Evolutionary conservation across 2,329 filamentous ascomycete genomes (phyloP).

Genomic region (Emergomyces pasteurianus): DNA sequence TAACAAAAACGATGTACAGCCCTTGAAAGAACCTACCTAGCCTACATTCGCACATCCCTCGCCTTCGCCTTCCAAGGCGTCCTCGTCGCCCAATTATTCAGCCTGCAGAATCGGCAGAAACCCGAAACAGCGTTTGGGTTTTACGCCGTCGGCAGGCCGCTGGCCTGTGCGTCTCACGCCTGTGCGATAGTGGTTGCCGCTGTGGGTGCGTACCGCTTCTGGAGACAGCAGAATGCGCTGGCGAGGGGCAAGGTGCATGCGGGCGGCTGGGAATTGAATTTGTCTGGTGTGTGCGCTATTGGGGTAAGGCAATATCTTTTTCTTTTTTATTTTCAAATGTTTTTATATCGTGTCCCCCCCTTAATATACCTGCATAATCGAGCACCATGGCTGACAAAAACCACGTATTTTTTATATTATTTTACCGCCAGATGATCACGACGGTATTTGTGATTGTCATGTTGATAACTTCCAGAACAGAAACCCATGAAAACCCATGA

Average conservation of each 20-base stretch:
- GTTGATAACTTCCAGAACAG: conserved; percentile 5
- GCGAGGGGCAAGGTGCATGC: conserved; percentile 26
- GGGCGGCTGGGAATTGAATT: conserved; percentile 31
- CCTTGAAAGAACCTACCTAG: conserved; percentile 62
- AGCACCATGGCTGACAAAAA: background rate
- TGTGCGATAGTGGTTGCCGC: conserved; percentile 35
- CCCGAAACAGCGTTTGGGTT: conserved; percentile 42
- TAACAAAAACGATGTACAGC: conserved; percentile 34
- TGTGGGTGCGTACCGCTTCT: conserved; percentile 43
- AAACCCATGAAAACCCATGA: background rate
- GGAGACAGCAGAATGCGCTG: conserved; percentile 44
- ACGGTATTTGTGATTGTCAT: conserved; percentile 9
- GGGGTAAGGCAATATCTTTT: conserved; percentile 5
- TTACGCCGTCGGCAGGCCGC: conserved; percentile 47
- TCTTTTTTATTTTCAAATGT: background rate
- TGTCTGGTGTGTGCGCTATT: conserved; percentile 2
- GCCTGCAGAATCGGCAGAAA: conserved; percentile 41
- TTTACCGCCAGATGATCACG: conserved; percentile 3
- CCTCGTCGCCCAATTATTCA: conserved; percentile 55
- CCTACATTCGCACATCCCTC: conserved; percentile 58
- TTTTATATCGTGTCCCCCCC: background rate
- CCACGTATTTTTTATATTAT: no score
- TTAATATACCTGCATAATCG: background rate
- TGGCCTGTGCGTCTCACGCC: conserved; percentile 39
- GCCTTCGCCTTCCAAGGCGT: conserved; percentile 57